Conservation (phyloP, 257 asterid genomes). For the Solanum peruvianum region DNA sequence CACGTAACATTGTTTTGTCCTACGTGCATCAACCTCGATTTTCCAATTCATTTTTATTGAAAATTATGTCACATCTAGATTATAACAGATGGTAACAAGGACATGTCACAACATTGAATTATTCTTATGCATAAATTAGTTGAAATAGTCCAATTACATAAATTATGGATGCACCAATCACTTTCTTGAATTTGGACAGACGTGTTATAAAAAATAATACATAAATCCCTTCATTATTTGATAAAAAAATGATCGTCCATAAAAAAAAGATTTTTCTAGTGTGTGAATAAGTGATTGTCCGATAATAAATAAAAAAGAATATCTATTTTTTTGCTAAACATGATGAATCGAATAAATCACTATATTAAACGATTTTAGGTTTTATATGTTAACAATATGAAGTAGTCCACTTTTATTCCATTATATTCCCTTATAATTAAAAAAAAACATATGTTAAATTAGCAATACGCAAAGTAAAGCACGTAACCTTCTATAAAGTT, state of each 20-base stretch:
- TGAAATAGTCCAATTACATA: not conserved
- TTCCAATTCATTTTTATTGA: not conserved
- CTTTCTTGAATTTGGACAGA: not conserved
- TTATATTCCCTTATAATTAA: not conserved
- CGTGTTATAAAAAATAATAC: not conserved
- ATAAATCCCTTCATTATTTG: not conserved
- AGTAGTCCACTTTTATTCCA: not conserved
- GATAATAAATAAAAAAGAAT: not conserved
- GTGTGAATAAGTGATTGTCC: not conserved
- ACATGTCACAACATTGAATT: not conserved
- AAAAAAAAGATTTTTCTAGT: accelerated
- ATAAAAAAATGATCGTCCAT: not conserved
- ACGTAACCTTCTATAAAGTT: too few species aligned
- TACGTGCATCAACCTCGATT: not conserved
- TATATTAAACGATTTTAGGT: not conserved
- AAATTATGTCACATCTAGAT: not conserved
- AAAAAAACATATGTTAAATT: too few species aligned
- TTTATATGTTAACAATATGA: not conserved
- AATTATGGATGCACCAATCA: not conserved
- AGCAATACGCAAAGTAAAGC: not conserved
- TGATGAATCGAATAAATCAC: not conserved
- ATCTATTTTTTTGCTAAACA: not conserved
- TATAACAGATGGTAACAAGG: not conserved
- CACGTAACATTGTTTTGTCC: not conserved
- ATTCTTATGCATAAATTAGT: not conserved